A percentile compares a stretch with the other conserved stretches of the same genome.
phyloP scores from a whole-genome alignment of 1,139 yeast species.

The Scheffersomyces illinoinensis region DNA sequence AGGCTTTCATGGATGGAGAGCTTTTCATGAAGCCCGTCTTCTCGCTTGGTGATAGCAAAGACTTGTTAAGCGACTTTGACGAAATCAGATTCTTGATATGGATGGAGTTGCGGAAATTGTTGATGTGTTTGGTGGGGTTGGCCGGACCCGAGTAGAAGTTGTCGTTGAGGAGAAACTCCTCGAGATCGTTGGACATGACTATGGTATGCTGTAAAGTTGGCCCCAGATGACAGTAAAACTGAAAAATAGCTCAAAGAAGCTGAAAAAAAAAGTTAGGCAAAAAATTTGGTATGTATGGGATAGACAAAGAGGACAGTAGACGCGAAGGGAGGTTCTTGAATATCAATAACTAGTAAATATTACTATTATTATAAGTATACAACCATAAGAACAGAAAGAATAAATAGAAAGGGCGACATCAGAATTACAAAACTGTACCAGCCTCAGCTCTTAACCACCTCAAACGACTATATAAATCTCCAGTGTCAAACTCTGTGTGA shows the following conservation, averaged over 20 bases:
- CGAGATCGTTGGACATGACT: conserved; percentile 5
- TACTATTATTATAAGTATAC: neutral
- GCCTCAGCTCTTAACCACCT: neutral
- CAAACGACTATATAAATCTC: neutral
- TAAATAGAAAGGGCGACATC: neutral
- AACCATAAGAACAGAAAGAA: neutral
- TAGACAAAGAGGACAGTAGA: neutral
- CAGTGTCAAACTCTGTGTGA: neutral
- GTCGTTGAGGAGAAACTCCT: conserved; percentile 11
- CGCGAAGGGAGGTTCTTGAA: neutral
- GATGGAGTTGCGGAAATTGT: conserved; percentile 48
- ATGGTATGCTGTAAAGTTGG: neutral
- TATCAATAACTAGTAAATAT: no score
- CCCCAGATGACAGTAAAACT: neutral
- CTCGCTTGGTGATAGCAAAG: conserved; percentile 8
- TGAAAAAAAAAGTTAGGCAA: neutral
- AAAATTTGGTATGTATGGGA: neutral
- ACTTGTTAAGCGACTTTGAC: conserved; percentile 23
- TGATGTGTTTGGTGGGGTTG: conserved; percentile 37
- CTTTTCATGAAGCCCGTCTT: conserved; percentile 50
- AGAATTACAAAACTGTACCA: neutral
- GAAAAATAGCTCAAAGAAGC: neutral
- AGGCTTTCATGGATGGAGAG: conserved; percentile 57
- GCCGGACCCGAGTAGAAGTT: conserved; percentile 31
- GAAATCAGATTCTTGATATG: conserved; percentile 48